Percentiles rank a stretch among this genome's conserved stretches.
These are phyloP conservation scores for Carex kokanica DNA, from an alignment of 176 grass and related monocot species.

Conservation along the genomic window DNA sequence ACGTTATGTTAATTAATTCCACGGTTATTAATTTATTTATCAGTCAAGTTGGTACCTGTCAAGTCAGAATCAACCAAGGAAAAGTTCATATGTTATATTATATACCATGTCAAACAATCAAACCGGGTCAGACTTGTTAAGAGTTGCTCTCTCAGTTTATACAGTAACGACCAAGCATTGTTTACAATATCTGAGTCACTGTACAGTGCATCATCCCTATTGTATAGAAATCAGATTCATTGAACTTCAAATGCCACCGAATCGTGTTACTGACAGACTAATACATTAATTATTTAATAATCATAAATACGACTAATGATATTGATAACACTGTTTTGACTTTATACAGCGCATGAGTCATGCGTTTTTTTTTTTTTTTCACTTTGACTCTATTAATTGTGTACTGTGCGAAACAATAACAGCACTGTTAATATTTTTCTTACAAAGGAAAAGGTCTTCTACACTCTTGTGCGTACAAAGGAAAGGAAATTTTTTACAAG, in stretches of 20 bases:
- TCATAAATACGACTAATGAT: too few species aligned
- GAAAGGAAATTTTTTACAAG: not conserved
- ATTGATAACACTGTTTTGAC: too few species aligned
- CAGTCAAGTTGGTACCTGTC: not conserved
- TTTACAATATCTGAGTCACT: not conserved
- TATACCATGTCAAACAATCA: not conserved
- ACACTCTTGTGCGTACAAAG: not conserved
- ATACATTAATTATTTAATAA: not conserved
- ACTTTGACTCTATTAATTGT: too few species aligned
- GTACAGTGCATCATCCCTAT: not conserved
- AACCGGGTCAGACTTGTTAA: not conserved
- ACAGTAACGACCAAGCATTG: not conserved
- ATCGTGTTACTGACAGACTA: not conserved
- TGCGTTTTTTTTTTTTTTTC: too few species aligned
- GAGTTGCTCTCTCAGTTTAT: not conserved
- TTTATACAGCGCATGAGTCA: too few species aligned
- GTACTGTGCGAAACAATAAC: too few species aligned
- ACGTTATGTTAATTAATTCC: not conserved
- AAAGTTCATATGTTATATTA: not conserved
- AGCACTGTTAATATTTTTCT: not conserved
- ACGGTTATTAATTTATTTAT: not conserved
- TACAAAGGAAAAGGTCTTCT: not conserved
- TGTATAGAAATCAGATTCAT: not conserved
- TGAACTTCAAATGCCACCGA: not conserved
- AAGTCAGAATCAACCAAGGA: not conserved